Conservation (phyloP, 495 filamentous ascomycete species). For the Talaromyces stipitatus region DNA sequence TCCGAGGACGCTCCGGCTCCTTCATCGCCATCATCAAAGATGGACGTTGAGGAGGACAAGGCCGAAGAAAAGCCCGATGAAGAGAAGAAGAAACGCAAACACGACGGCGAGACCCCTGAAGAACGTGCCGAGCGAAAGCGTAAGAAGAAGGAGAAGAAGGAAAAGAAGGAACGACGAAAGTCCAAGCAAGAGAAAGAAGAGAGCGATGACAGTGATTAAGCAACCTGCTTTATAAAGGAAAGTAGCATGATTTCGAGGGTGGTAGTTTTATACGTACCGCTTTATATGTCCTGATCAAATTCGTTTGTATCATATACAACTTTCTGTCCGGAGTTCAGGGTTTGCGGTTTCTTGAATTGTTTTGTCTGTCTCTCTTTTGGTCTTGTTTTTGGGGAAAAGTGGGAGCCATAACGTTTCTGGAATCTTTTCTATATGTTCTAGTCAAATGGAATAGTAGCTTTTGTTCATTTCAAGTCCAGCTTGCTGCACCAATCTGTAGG, state of each 20-base stretch:
- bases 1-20: slow-evolving; percentile 24
- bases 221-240: slow-evolving; percentile 1
- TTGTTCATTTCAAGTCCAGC: not conserved
- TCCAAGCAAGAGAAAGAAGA: slow-evolving; percentile 50
- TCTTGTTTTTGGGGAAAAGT: slow-evolving; percentile 2
- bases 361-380: slow-evolving; percentile 11
- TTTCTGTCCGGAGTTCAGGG: slow-evolving; percentile 5
- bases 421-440: not conserved
- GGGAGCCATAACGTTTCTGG: not conserved
- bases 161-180: slow-evolving; percentile 65
- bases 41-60: slow-evolving; percentile 33
- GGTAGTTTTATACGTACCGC: not conserved
- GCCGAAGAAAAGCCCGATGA: slow-evolving; percentile 29
- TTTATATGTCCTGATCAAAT: slow-evolving; percentile 2
- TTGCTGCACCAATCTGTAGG: too few species aligned
- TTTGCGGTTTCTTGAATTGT: not conserved
- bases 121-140: slow-evolving; percentile 68
- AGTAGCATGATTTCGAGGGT: not conserved
- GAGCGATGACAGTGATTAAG: slow-evolving; percentile 50
- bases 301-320: slow-evolving; percentile 9
- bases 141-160: slow-evolving; percentile 65
- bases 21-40: slow-evolving; percentile 23
- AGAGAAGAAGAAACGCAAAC: slow-evolving; percentile 71
- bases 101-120: slow-evolving; percentile 72
- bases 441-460: slow-evolving; percentile 5